Conservation (phyloP, 176 grass and related monocot genomes). For the Olyra latifolia region DNA sequence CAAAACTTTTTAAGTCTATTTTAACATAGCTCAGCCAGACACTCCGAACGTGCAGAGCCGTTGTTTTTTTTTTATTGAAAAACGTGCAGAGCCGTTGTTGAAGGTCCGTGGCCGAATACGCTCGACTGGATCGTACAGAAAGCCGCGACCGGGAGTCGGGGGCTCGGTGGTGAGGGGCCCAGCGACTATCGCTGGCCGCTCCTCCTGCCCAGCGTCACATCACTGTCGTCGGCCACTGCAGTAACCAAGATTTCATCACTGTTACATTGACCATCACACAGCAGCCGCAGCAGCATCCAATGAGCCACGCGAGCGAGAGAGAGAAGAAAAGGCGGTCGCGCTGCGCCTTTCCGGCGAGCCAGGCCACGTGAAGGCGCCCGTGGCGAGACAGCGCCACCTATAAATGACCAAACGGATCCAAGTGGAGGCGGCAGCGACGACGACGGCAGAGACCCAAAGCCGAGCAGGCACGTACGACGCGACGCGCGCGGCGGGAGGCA, state of each 20-base stretch:
- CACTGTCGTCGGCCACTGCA: neutral
- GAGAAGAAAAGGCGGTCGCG: neutral
- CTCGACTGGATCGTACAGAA: too few species aligned
- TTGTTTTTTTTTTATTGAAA: too few species aligned
- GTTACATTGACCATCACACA: constrained; percentile 31
- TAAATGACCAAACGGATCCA: neutral
- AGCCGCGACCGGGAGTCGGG: neutral
- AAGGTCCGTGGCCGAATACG: too few species aligned
- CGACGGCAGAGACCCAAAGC: neutral
- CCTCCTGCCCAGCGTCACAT: constrained; percentile 29
- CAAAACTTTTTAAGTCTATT: too few species aligned
- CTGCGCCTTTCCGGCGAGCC: constrained; percentile 26
- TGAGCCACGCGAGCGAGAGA: neutral
- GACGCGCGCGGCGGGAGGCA: too few species aligned
- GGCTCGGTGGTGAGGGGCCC: neutral
- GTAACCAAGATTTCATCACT: neutral
- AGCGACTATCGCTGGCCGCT: neutral
- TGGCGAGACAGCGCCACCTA: neutral
- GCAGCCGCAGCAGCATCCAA: neutral
- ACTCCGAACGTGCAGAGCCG: too few species aligned
- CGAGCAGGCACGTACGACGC: neutral
- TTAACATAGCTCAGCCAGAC: too few species aligned
- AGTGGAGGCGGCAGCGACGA: neutral
- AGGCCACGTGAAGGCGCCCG: constrained; percentile 37
- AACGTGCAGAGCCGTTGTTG: too few species aligned